These are phyloP conservation scores for Melampsora americana DNA, from an alignment of 1,284 basidiomycete genomes.

Conservation along the genomic window DNA sequence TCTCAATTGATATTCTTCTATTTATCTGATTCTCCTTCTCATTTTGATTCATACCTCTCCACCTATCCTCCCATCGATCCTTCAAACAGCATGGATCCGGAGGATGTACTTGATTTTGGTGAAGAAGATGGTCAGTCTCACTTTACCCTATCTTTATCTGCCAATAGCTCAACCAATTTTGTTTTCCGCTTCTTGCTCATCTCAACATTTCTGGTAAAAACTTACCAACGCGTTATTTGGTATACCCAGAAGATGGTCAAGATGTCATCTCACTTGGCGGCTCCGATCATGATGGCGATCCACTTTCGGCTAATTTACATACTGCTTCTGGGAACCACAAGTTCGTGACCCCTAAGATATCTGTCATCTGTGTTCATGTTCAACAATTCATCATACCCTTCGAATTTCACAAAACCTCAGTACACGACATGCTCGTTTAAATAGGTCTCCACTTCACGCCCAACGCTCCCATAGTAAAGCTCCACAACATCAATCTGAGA, in stretches of 20 bases:
- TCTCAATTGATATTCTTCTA: too few relatives aligned
- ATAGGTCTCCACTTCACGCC: background rate
- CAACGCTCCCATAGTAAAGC: background rate
- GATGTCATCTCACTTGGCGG: slow-evolving; percentile 44
- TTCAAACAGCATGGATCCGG: slow-evolving; percentile 35
- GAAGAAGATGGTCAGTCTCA: slow-evolving; percentile 33
- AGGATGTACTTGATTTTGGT: slow-evolving; percentile 43
- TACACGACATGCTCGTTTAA: background rate
- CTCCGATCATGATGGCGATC: slow-evolving; percentile 42
- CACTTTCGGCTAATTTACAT: background rate
- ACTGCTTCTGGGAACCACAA: too few relatives aligned
- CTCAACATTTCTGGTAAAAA: background rate
- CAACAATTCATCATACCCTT: too few relatives aligned
- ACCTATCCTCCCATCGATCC: background rate
- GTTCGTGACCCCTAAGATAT: too few relatives aligned
- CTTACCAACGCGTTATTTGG: background rate
- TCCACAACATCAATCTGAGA: background rate
- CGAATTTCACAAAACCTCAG: background rate
- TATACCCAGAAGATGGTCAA: slow-evolving; percentile 32
- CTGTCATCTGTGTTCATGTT: too few relatives aligned
- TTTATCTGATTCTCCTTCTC: too few relatives aligned
- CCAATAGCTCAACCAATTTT: background rate
- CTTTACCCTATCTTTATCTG: background rate
- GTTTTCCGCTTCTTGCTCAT: background rate
- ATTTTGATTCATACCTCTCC: too few relatives aligned